Conservation (phyloP, 2,329 filamentous ascomycete genomes). For the Aulographum hederae region DNA sequence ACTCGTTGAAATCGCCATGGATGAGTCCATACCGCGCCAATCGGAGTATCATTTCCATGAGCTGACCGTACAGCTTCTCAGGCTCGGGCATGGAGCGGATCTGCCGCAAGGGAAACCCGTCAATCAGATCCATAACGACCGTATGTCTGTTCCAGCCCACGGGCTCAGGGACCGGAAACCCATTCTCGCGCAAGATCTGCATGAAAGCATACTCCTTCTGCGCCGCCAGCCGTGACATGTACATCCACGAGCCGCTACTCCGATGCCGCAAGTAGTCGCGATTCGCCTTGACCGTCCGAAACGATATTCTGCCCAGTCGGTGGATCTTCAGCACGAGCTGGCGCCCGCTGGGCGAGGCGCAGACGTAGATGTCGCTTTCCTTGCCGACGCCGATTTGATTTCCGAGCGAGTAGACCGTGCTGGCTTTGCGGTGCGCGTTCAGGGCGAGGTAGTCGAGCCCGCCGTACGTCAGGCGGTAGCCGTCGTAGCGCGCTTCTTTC, state of each 20-base stretch:
- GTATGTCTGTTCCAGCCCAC: conserved; percentile 84
- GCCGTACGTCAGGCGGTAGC: conserved; percentile 90
- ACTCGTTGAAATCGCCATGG: conserved; percentile 97
- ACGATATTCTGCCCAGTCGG: conserved; percentile 84
- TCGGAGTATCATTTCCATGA: conserved; percentile 71
- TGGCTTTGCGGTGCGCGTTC: conserved; percentile 66
- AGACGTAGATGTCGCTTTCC: conserved; percentile 92
- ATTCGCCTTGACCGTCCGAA: conserved; percentile 90
- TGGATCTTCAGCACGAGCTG: conserved; percentile 91
- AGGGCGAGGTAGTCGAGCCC: conserved; percentile 95
- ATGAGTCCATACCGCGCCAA: conserved; percentile 79
- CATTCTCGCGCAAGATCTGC: conserved; percentile 65
- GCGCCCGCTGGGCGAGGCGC: conserved; percentile 48
- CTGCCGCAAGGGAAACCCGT: conserved; percentile 81
- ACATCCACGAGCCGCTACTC: conserved; percentile 84
- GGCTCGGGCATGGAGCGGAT: conserved; percentile 72
- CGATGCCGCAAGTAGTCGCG: conserved; percentile 83
- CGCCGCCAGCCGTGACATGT: conserved; percentile 80
- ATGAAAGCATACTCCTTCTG: conserved; percentile 93
- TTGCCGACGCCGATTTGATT: conserved; percentile 93
- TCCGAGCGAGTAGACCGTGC: conserved; percentile 76
- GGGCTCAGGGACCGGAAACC: conserved; percentile 78
- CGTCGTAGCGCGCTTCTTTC: conserved; percentile 94
- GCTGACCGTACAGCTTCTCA: conserved; percentile 70
- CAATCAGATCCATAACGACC: conserved; percentile 86